Conservation (phyloP, 1,284 basidiomycete species). For the Fereydounia khargensis region DNA sequence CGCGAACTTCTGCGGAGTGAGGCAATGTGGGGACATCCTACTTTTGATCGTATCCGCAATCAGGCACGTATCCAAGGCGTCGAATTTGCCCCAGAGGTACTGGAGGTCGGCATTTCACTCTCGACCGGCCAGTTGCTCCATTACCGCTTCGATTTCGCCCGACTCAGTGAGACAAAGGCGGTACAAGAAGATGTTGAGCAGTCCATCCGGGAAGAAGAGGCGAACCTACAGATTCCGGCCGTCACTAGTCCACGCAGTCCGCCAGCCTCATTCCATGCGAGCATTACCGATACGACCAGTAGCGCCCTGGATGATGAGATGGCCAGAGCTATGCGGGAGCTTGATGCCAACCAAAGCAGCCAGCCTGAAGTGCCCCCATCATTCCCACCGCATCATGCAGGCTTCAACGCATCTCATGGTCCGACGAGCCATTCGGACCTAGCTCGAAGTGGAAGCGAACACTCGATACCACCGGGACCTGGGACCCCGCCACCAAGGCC, state of each 20-base stretch:
- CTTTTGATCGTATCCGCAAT: conserved; percentile 28
- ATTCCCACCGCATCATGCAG: no score
- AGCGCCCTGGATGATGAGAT: conserved; percentile 26
- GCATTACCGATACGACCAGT: neutral
- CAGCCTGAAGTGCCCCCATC: no score
- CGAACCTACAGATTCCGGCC: conserved; percentile 18
- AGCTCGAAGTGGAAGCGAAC: no score
- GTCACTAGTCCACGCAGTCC: conserved; percentile 8
- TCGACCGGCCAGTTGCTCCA: conserved; percentile 41
- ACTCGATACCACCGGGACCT: no score
- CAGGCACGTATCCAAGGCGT: conserved; percentile 25
- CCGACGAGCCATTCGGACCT: neutral
- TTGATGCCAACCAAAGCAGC: conserved; percentile 2
- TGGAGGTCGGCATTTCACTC: conserved; percentile 36
- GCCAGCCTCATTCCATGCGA: no score
- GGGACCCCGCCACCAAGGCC: conserved; percentile 27
- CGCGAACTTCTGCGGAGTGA: conserved; percentile 21
- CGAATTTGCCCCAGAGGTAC: conserved; percentile 36
- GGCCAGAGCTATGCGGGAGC: conserved; percentile 33
- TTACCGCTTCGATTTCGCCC: conserved; percentile 33
- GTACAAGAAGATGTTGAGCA: conserved; percentile 31
- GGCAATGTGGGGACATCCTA: conserved; percentile 25
- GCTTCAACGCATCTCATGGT: neutral
- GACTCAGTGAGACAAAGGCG: conserved; percentile 31
- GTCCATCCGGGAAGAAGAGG: conserved; percentile 18